Evolutionary conservation across 495 filamentous ascomycete genomes (phyloP).

Genomic region (Extremus antarcticus): DNA sequence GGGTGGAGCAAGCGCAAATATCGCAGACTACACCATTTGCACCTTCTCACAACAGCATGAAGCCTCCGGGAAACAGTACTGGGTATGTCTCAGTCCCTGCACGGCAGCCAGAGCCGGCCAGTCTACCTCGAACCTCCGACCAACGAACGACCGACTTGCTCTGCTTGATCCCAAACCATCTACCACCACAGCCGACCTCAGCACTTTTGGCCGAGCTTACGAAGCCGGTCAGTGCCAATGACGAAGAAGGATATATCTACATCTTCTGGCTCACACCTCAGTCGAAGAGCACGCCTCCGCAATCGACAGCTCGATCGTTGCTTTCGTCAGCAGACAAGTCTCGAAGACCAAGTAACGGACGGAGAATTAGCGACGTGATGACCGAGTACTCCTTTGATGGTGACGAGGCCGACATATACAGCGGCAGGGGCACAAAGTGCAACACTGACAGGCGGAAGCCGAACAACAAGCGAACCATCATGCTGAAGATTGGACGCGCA

Average conservation of each 20-base stretch:
- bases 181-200: conserved; percentile 55
- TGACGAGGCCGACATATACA: conserved; percentile 20
- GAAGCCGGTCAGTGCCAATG: conserved; percentile 65
- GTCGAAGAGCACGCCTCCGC: conserved; percentile 36
- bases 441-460: conserved; percentile 6
- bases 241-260: conserved; percentile 92
- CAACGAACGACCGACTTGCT: conserved; percentile 41
- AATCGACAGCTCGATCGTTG: conserved; percentile 47
- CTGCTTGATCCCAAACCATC: conserved; percentile 53
- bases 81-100: not conserved
- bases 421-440: not conserved
- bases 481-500: conserved; percentile 87
- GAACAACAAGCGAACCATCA: conserved; percentile 45
- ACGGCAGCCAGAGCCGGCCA: not conserved
- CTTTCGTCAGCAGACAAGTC: conserved; percentile 36
- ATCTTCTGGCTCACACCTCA: conserved; percentile 75
- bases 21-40: conserved; percentile 8
- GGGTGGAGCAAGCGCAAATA: conserved; percentile 8
- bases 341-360: conserved; percentile 29
- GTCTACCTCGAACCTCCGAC: too few relatives aligned
- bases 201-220: conserved; percentile 61
- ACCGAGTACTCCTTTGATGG: conserved; percentile 38
- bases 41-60: conserved; percentile 3
- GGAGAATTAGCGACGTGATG: conserved; percentile 56
- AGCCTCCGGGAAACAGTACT: not conserved